phyloP scores from a whole-genome alignment of 768 basidiomycete species.

The Lanmaoa rubissima region DNA sequence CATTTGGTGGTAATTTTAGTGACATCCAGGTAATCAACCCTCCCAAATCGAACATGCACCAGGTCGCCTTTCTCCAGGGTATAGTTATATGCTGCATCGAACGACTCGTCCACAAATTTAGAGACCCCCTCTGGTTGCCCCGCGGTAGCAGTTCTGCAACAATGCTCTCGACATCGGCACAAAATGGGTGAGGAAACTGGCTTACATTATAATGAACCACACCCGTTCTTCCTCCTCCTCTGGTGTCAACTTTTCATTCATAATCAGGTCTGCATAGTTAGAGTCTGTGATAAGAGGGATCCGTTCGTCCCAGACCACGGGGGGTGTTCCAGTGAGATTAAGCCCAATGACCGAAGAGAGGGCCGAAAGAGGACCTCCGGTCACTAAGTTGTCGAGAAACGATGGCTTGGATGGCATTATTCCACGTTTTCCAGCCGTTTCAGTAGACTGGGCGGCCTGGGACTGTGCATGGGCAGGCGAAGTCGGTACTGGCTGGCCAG shows the following conservation, averaged over 20 bases:
- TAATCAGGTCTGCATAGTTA: constrained; percentile 71
- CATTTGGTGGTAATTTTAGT: constrained; percentile 83
- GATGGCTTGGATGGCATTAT: constrained; percentile 16
- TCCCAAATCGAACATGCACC: constrained; percentile 74
- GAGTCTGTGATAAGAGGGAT: constrained; percentile 81
- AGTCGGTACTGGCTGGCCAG: constrained; percentile 58
- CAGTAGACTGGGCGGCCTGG: constrained; percentile 24
- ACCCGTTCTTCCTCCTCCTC: constrained; percentile 66
- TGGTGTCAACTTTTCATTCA: constrained; percentile 62
- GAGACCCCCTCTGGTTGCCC: constrained; percentile 64
- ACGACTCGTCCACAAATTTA: constrained; percentile 65
- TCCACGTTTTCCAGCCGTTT: constrained; percentile 24
- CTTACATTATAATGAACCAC: constrained; percentile 81
- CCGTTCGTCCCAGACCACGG: constrained; percentile 61
- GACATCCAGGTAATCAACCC: constrained; percentile 86
- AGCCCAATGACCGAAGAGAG: constrained; percentile 61
- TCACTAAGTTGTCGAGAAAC: constrained; percentile 40
- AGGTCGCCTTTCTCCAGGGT: constrained; percentile 58
- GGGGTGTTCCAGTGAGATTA: constrained; percentile 59
- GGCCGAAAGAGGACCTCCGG: constrained; percentile 50
- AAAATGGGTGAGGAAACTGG: constrained; percentile 8
- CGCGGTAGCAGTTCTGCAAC: constrained; percentile 54
- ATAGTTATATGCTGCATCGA: constrained; percentile 72
- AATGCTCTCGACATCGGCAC: background rate
- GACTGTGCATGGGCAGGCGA: constrained; percentile 10